Base-by-base conservation (phyloP, 2,329 filamentous ascomycete genomes). In the Aspergillus candidus region DNA sequence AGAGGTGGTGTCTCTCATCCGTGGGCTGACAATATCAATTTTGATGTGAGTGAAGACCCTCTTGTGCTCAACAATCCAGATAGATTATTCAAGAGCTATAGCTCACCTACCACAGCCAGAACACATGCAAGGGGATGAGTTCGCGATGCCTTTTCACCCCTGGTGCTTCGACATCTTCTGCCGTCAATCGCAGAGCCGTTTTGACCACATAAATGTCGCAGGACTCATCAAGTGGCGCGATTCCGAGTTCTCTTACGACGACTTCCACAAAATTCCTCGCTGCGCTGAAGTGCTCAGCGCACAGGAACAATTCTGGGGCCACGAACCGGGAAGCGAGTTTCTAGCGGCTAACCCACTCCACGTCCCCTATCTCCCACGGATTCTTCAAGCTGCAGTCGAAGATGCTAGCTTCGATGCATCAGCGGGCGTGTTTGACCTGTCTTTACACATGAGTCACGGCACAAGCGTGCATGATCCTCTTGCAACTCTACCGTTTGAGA, bases 161-260 rank as follows among this genome's bases (percentile, higher is more conserved):
- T 53, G 50, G 52, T 53, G 52, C 32, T 54, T 56, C 18, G 50
- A 53, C 41, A 53, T 53, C 13, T 52, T 53, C 33, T 47, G 37
- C 13, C 48, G 48, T 4, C 50, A 47, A 33, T 50, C 52, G 2
- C 47, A 50, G 35, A 12, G n/a, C 13, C 45, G 35, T 2, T 50
- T 56, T 22, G 31, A 40, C 12, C 11, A n/a, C 6, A 17, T 53
- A 10, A 46, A 52, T 13, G 7, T 41, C 1, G 15, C 38, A 2
- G 43, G 46, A 0, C 43, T 54, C 2, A 49, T 53, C 32, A 45
- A 41, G 4, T 54, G 48, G 49, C 52, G 51, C 4, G 49, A 54
- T 33, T 17, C 47, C 2, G 48, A 51, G 8, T 47, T 36, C 29
- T 38, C 38, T 6, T 41, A 8, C 4, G 11, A 35, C n/a, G 34